Evolutionary conservation across 352 stramenopile species (phyloP).

Genomic region (Elongisporangium undulatum): DNA sequence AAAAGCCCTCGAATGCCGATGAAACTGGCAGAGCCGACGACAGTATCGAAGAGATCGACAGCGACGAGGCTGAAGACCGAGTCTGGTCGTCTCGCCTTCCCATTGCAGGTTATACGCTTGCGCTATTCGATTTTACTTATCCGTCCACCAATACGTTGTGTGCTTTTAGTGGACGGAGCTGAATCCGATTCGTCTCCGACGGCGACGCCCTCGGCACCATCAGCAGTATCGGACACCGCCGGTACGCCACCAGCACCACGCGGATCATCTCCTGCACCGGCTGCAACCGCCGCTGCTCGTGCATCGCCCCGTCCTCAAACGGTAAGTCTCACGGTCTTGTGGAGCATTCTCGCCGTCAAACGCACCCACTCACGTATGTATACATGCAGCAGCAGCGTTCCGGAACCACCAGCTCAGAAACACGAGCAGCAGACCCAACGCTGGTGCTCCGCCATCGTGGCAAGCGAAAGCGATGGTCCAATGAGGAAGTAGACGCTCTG

Average conservation of each 20-base stretch:
- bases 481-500: slow-evolving; percentile 50
- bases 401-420: not conserved
- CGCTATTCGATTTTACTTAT: not conserved
- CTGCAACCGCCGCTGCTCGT: not conserved
- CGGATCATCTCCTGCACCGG: no score
- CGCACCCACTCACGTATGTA: not conserved
- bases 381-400: not conserved
- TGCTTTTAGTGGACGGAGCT: not conserved
- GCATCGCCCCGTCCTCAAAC: not conserved
- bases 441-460: not conserved
- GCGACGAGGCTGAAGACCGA: slow-evolving; percentile 8
- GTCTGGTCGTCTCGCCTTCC: slow-evolving; percentile 23
- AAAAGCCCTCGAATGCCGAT: not conserved
- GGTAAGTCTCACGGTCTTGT: no score
- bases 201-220: not conserved
- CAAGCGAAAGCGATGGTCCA: slow-evolving; percentile 44
- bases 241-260: no score
- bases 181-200: not conserved
- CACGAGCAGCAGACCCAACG: not conserved
- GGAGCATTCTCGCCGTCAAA: not conserved
- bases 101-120: not conserved
- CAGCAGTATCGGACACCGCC: no score
- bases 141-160: not conserved
- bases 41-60: slow-evolving; percentile 10
- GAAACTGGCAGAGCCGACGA: slow-evolving; percentile 1